Percentiles rank a stretch among this genome's conserved stretches.
Conservation (phyloP, 805 yeast species). For the Monosporozyma servazzii region DNA sequence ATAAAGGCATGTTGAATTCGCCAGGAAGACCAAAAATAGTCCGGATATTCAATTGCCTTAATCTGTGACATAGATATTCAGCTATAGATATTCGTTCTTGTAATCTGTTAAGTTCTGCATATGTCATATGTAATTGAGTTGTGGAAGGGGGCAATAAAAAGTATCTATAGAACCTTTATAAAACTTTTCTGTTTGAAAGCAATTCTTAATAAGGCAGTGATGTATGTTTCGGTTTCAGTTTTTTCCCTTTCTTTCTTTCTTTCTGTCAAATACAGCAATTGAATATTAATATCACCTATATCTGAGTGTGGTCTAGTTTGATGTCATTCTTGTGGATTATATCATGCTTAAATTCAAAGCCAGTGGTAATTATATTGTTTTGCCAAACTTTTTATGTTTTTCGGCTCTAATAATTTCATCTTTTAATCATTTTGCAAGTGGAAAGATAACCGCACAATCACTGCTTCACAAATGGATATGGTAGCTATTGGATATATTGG, state of each 20-base stretch:
- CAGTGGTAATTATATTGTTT: neutral
- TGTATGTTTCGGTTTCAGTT: too few relatives aligned
- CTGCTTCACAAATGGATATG: neutral
- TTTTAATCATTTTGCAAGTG: neutral
- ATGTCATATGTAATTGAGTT: neutral
- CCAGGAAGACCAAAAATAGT: conserved; percentile 72
- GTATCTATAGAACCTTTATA: neutral
- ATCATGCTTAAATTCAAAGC: neutral
- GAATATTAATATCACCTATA: neutral
- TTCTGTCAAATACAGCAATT: too few relatives aligned
- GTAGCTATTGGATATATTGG: too few relatives aligned
- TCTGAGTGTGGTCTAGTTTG: neutral
- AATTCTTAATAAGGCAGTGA: too few relatives aligned
- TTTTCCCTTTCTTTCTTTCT: too few relatives aligned
- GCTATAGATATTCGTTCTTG: conserved; percentile 39
- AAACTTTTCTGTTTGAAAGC: neutral
- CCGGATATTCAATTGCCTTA: conserved; percentile 40
- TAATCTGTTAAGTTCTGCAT: conserved; percentile 9
- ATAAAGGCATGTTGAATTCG: conserved; percentile 54
- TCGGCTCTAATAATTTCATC: neutral
- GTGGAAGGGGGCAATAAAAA: neutral
- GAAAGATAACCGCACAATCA: neutral
- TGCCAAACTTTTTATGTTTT: neutral
- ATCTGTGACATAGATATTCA: conserved; percentile 54
- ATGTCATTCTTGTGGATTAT: neutral